Evolutionary conservation across 305 asterid genomes (phyloP).

Genomic region (Rubia tinctorum): DNA sequence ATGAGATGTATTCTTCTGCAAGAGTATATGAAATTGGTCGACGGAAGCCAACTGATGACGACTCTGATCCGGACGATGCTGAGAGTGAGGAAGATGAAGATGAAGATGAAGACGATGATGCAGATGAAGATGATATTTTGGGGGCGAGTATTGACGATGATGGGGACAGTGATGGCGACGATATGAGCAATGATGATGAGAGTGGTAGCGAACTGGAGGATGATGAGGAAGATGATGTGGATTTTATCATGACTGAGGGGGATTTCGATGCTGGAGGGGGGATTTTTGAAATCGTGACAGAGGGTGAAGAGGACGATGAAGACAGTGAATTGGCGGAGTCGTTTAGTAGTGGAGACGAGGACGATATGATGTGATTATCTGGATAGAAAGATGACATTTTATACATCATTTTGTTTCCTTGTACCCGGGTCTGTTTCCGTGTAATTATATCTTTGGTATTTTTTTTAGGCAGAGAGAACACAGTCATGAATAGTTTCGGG

Average conservation of each 20-base stretch:
- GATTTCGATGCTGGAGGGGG: constrained; percentile 59
- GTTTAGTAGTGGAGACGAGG: constrained; percentile 72
- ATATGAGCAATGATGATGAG: constrained; percentile 63
- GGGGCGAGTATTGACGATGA: constrained; percentile 62
- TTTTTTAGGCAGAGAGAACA: not conserved
- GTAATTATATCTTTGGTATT: not conserved
- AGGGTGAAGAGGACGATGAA: constrained; percentile 78
- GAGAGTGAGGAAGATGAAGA: constrained; percentile 86
- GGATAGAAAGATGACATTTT: not conserved
- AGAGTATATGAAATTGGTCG: constrained; percentile 97
- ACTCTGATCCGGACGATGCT: constrained; percentile 98
- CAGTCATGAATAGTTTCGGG: not conserved
- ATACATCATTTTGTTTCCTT: not conserved
- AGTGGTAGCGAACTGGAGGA: constrained; percentile 59
- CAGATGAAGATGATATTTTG: constrained; percentile 55
- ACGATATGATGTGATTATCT: constrained; percentile 31
- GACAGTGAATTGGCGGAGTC: constrained; percentile 67
- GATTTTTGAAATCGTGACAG: constrained; percentile 61
- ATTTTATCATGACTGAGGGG: constrained; percentile 62
- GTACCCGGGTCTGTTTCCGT: not conserved
- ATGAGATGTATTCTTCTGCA: constrained; percentile 95
- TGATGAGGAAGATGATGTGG: constrained; percentile 74
- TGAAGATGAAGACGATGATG: constrained; percentile 53
- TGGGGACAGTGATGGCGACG: constrained; percentile 76
- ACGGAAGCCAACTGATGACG: constrained; percentile 91